Base-by-base conservation (phyloP, 352 stramenopile genomes). In the Phytophthora sp. region DNA sequence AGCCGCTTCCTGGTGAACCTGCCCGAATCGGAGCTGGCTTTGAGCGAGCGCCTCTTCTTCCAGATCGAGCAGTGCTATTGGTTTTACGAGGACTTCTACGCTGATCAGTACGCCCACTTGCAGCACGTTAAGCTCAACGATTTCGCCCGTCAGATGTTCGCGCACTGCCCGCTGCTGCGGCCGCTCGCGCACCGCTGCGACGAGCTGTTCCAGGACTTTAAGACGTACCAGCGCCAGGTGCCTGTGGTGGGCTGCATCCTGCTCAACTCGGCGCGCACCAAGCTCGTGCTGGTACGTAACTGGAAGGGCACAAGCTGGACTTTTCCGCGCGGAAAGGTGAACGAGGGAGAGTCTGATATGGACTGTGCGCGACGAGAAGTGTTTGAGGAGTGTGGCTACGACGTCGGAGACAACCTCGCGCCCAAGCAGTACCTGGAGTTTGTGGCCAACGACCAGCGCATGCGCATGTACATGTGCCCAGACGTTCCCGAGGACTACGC, bases 41-140 rank as follows among this genome's bases (percentile, higher is more conserved):
- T 89, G 16, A 91, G 84, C 59, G 90, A 97, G 74, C 91, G 94
- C n/a, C 94, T 99, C 21, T 99, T 98, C 77, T 98, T 99, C 79
- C 95, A 99, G 80, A 93, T 99, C 58, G 95, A 99, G 77, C 95
- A 99, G 78, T 97, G 93, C 59, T 98, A 94, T 70, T 99, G 95
- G 95, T 99, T 98, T 79, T 99, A 99, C 77, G 94, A 98, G 69
- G 95, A 99, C 75, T 97, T 98, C 69, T 97, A 98, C 71, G 96
- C 93, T 66, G 95, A 98, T 75, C 76, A 87, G 50, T 79, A 91
- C 47, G 74, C 80, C 52, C 73, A 88, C 65, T 62, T 98, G 53
- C 90, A 92, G 55, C 82, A 97, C 44, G 90, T 98, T 61, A 96
- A 97, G 67, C 71, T 98, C n/a, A 94, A 98, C 65, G 89, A 96